Evolutionary conservation across 768 basidiomycete species (phyloP).

Genomic region (Boletus pseudo-olivaceus): DNA sequence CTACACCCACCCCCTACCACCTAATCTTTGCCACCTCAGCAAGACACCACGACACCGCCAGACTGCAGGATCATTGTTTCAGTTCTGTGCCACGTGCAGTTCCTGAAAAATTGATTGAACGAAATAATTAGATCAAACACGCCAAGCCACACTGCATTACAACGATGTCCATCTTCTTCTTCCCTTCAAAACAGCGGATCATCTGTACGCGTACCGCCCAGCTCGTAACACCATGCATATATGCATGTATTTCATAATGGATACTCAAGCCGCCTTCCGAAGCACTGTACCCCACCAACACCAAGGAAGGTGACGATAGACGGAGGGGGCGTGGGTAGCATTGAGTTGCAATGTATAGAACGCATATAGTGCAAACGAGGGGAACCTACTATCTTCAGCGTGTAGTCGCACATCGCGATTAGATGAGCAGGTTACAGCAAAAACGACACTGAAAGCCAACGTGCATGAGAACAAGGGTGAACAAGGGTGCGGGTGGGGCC

Average conservation of each 20-base stretch:
- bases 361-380: not conserved
- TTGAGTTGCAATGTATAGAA: not conserved
- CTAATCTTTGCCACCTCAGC: no score
- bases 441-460: not conserved
- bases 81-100: not conserved
- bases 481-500: no score
- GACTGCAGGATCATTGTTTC: not conserved
- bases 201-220: not conserved
- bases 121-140: not conserved
- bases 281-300: not conserved
- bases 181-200: no score
- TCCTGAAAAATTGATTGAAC: not conserved
- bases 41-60: no score
- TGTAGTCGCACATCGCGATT: not conserved
- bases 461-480: not conserved
- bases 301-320: not conserved
- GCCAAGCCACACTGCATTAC: not conserved
- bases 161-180: not conserved
- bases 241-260: not conserved
- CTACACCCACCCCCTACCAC: no score
- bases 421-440: not conserved
- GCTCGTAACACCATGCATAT: not conserved
- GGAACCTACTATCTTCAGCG: not conserved
- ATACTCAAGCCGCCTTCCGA: no score
- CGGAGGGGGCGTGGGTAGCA: not conserved